These are phyloP conservation scores for Euryodendron excelsum DNA, from an alignment of 148 eudicot species.

Conservation along the genomic window DNA sequence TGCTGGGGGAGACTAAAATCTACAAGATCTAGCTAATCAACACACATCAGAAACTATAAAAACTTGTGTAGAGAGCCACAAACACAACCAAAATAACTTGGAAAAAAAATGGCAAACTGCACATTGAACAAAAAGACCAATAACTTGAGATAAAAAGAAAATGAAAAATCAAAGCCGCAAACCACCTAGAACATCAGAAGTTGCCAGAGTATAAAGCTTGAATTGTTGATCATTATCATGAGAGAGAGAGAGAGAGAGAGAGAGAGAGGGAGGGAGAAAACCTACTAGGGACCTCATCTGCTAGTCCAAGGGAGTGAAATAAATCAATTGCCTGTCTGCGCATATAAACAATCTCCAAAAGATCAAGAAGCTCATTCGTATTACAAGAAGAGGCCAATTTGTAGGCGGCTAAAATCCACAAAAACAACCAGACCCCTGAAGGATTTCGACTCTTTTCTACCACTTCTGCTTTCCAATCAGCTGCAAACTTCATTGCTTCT, in stretches of 20 bases:
- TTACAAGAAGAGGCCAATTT: constrained; percentile 12
- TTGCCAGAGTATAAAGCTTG: background rate
- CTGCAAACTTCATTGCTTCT: constrained; percentile 21
- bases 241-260: background rate
- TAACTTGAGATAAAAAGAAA: background rate
- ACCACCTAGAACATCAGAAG: background rate
- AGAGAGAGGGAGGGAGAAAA: constrained; percentile 7
- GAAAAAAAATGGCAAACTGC: background rate
- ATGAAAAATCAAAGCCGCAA: background rate
- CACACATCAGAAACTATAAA: background rate
- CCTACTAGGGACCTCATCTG: constrained; percentile 23
- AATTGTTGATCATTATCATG: background rate
- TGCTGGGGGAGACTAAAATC: too few species aligned
- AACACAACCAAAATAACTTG: background rate
- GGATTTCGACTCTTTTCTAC: background rate
- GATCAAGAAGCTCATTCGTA: constrained; percentile 22
- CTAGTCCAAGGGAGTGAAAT: constrained; percentile 17
- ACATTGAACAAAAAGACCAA: background rate
- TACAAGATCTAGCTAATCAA: too few species aligned
- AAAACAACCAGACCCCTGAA: constrained; percentile 13
- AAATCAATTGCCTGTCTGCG: constrained; percentile 3
- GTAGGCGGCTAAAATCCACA: constrained; percentile 19
- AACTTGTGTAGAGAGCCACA: background rate
- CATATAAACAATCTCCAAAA: constrained; percentile 6
- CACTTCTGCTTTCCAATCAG: constrained; percentile 21